Percentiles rank a stretch among this genome's conserved stretches.
phyloP scores from a whole-genome alignment of 2,329 filamentous ascomycete species.

The Zarea fungicola region DNA sequence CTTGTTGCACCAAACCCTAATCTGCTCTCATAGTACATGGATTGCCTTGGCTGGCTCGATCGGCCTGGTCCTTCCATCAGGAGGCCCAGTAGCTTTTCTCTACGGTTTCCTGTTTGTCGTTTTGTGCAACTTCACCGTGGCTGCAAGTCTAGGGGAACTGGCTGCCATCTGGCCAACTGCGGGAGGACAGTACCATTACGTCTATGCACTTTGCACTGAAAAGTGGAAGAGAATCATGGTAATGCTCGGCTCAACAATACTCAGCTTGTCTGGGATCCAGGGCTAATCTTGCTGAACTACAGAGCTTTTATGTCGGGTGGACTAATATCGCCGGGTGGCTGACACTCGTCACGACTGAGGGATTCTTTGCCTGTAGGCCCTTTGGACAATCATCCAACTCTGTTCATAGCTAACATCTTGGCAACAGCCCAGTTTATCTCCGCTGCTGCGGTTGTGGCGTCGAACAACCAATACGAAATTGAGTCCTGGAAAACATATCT shows the following conservation, averaged over 20 bases:
- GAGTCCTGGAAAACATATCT: conserved; percentile 35
- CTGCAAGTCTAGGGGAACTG: conserved; percentile 37
- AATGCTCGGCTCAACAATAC: too few species aligned
- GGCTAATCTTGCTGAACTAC: background rate
- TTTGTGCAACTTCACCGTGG: conserved; percentile 37
- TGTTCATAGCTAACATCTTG: background rate
- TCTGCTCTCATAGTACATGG: conserved; percentile 23
- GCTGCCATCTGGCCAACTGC: conserved; percentile 41
- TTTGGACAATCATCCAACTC: too few species aligned
- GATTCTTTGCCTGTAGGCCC: conserved; percentile 35
- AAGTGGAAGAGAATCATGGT: conserved; percentile 35
- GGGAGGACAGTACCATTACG: conserved; percentile 42
- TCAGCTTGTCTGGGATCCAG: too few species aligned
- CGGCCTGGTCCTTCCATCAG: conserved; percentile 37
- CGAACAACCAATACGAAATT: conserved; percentile 32
- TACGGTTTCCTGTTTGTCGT: conserved; percentile 44
- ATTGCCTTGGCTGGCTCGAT: conserved; percentile 38
- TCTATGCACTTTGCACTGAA: conserved; percentile 34
- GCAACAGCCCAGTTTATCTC: conserved; percentile 36
- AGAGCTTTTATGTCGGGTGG: conserved; percentile 41
- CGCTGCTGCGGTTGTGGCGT: conserved; percentile 36
- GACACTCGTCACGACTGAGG: conserved; percentile 37
- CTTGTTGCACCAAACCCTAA: background rate
- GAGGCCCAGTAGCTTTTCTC: conserved; percentile 35
- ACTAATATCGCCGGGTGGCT: conserved; percentile 43